Evolutionary conservation across 768 basidiomycete species (phyloP).

Genomic region (Hericium alpestre): DNA sequence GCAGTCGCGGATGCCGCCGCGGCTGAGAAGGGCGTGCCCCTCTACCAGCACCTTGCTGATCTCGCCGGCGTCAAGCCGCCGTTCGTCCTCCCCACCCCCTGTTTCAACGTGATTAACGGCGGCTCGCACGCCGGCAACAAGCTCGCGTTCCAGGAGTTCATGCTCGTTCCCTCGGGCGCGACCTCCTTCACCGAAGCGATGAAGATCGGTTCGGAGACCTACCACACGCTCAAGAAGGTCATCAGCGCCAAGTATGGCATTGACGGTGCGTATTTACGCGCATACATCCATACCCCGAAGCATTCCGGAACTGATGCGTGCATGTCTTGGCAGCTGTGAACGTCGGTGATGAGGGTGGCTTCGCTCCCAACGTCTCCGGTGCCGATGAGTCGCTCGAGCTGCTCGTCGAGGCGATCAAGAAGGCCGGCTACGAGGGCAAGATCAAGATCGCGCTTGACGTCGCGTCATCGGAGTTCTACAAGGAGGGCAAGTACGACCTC

Average conservation of each 20-base stretch:
- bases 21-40: slow-evolving; percentile 87
- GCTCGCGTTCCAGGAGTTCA: slow-evolving; percentile 99
- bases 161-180: slow-evolving; percentile 95
- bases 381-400: slow-evolving; percentile 97
- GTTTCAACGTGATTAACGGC: slow-evolving; percentile 99
- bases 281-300: slow-evolving; percentile 1
- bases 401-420: slow-evolving; percentile 89
- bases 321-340: slow-evolving; percentile 64
- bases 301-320: slow-evolving; percentile 8
- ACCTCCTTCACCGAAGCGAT: slow-evolving; percentile 88
- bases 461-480: slow-evolving; percentile 99
- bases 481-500: slow-evolving; percentile 98
- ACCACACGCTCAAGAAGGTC: slow-evolving; percentile 97
- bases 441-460: slow-evolving; percentile 98
- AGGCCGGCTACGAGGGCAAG: slow-evolving; percentile 97
- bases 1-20: slow-evolving; percentile 91
- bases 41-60: slow-evolving; percentile 93
- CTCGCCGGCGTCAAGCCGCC: slow-evolving; percentile 93
- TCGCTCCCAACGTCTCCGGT: slow-evolving; percentile 94
- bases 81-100: slow-evolving; percentile 82
- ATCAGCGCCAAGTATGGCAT: slow-evolving; percentile 99
- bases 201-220: slow-evolving; percentile 97
- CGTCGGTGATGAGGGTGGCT: slow-evolving; percentile 99
- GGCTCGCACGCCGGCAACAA: slow-evolving; percentile 99
- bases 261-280: slow-evolving; percentile 53